Percentiles rank a stretch among this genome's conserved stretches.
Conservation (phyloP, 2,329 filamentous ascomycete genomes). For the Polychaeton citri region DNA sequence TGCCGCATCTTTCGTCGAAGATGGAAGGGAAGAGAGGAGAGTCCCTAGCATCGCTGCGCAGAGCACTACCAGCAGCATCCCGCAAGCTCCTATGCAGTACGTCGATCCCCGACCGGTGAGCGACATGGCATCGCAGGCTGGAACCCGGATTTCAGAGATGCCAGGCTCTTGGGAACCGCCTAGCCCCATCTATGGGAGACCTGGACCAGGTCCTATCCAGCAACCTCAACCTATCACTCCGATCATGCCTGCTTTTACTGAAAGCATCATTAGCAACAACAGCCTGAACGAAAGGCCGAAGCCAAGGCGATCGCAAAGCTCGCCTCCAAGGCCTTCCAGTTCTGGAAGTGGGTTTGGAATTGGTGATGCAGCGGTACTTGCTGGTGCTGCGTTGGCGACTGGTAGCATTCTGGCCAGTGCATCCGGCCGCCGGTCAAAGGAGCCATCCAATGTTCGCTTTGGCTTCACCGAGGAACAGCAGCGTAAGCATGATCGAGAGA, state of each 20-base stretch:
- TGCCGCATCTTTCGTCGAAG: conserved; percentile 27
- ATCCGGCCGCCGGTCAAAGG: conserved; percentile 14
- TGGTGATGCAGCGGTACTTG: not conserved
- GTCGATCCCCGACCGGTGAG: conserved; percentile 55
- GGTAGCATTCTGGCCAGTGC: conserved; percentile 20
- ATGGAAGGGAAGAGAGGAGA: conserved; percentile 19
- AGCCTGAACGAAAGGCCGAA: conserved; percentile 3
- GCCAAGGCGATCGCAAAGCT: conserved; percentile 34
- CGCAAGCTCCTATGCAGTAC: conserved; percentile 43
- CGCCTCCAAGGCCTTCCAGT: conserved; percentile 18
- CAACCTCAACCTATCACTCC: conserved; percentile 71
- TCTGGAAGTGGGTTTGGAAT: conserved; percentile 10
- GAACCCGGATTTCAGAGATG: conserved; percentile 18
- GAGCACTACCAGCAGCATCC: conserved; percentile 40
- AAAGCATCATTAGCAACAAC: conserved; percentile 2
- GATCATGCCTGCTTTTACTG: conserved; percentile 31
- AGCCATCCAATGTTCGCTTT: conserved; percentile 40
- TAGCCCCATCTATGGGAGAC: conserved; percentile 31
- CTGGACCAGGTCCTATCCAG: conserved; percentile 57
- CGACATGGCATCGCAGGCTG: conserved; percentile 52
- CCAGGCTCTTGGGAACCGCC: conserved; percentile 16
- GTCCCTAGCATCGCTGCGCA: not conserved
- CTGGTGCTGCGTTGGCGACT: conserved; percentile 29
- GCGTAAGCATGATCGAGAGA: conserved; percentile 32
- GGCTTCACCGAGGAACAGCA: conserved; percentile 44